Evolutionary conservation across 208 protist species (phyloP).

Genomic region (Crithidia brevicula): DNA sequence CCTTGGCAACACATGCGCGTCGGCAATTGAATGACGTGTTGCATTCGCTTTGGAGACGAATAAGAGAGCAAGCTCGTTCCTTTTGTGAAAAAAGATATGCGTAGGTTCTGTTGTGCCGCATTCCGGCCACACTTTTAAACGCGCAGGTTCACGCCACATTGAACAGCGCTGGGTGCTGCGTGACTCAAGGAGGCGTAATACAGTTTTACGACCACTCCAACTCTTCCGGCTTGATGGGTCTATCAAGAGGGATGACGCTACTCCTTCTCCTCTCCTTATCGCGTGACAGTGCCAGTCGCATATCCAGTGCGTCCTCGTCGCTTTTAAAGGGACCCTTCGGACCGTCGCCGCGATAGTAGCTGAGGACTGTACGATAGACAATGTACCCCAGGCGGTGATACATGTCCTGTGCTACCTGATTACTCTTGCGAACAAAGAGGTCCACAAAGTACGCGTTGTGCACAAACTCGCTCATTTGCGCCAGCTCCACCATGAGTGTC

Average conservation of each 20-base stretch:
- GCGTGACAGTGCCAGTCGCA: constrained; percentile 96
- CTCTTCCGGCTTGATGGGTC: constrained; percentile 79
- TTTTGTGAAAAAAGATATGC: no score
- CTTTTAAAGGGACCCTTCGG: constrained; percentile 59
- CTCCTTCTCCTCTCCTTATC: constrained; percentile 82
- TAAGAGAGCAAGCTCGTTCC: no score
- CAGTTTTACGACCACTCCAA: constrained; percentile 79
- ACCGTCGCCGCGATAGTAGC: constrained; percentile 84
- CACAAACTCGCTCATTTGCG: constrained; percentile 79
- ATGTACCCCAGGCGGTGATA: constrained; percentile 98
- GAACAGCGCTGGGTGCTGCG: no score
- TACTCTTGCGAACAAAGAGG: constrained; percentile 98
- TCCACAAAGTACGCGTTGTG: constrained; percentile 99
- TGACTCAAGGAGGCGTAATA: no score
- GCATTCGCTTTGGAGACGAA: no score
- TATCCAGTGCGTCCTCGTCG: constrained; percentile 95
- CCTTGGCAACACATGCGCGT: no score
- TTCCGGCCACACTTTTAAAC: no score
- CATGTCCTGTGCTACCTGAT: constrained; percentile 97
- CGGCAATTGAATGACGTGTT: no score
- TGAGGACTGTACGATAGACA: constrained; percentile 94
- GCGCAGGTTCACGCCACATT: not conserved
- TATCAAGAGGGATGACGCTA: constrained; percentile 78
- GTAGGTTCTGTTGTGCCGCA: no score
- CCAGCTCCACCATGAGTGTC: constrained; percentile 96